Base-by-base conservation (phyloP, 768 basidiomycete genomes). In the Chalciporus pseudorubinellus region DNA sequence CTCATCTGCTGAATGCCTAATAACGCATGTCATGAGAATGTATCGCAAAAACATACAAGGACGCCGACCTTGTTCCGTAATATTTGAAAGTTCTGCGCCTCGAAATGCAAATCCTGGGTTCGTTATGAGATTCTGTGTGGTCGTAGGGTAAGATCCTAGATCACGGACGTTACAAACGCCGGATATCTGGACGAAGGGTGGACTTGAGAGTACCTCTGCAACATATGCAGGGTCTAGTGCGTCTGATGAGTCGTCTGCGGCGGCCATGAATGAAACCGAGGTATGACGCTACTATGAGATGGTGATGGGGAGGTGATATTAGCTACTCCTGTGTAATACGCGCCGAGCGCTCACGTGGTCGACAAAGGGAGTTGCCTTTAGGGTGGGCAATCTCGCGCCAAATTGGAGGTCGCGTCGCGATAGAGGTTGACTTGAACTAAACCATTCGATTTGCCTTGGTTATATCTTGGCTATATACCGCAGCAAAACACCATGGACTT, bases 141-240 rank as follows among this genome's bases (percentile, higher is more conserved):
- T 63, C 8, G 81, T 80, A 45, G 79, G 70, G 62, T 86, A 83
- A 41, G 72, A 73, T 29, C 88, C 89, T 10, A 92, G 74, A 69
- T 89, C 85, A 48, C 89, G 77, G 45, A 85, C 75, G 64, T 92
- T 92, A 58, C 80, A 81, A 9, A 91, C 87, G 26, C 89, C 89
- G n/a, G 79, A 66, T 58, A 91, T 75, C 16, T 73, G 62, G 9
- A 89, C 78, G 58, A 92, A 92, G 0, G 89, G 89, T 8, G 81
- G 83, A 21, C 74, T 75, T 1, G 86, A 87, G 34, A 91, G 78
- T 10, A 81, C 69, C 20, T 84, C 76, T 7, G 77, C 70, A 18
- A 91, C 86, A 68, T 83, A 81, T 16, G 65, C 67, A 2, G 86
- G 80, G 61, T 90, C 87, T 41, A 91, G 70, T 39, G 85, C 81